Percentiles rank a stretch among this genome's conserved stretches.
These are phyloP conservation scores for Eutreptiella sp. DNA, from an alignment of 208 protist species.

Conservation along the genomic window DNA sequence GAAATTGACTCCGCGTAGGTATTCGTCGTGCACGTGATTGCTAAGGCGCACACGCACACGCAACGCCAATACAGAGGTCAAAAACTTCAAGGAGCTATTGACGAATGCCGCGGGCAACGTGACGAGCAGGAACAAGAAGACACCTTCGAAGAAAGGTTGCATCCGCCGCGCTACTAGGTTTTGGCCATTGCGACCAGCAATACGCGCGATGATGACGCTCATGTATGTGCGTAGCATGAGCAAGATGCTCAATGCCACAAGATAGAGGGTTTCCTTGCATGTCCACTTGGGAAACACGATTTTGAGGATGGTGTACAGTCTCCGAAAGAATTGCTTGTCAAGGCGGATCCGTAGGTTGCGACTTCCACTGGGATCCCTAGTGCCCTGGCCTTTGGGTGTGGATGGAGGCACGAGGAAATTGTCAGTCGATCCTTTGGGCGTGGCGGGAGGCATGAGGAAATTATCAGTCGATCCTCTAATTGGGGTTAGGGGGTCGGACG, in stretches of 20 bases:
- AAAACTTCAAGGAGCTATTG: slow-evolving; percentile 28
- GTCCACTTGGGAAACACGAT: slow-evolving; percentile 8
- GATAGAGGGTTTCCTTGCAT: slow-evolving; percentile 10
- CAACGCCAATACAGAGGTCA: slow-evolving; percentile 10
- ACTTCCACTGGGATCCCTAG: no score
- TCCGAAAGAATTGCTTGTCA: no score
- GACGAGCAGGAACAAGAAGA: slow-evolving; percentile 18
- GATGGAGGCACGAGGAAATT: no score
- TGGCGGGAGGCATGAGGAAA: no score
- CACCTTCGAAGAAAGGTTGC: background rate
- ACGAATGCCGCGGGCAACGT: slow-evolving; percentile 18
- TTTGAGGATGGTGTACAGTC: no score
- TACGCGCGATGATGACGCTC: slow-evolving; percentile 22
- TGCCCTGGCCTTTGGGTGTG: no score
- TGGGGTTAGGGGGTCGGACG: no score
- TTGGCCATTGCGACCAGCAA: slow-evolving; percentile 27
- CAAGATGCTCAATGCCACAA: slow-evolving; percentile 8
- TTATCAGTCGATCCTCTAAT: no score
- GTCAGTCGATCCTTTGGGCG: no score
- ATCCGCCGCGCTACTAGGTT: slow-evolving; percentile 9
- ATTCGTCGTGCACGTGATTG: slow-evolving; percentile 27
- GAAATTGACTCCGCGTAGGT: slow-evolving; percentile 28
- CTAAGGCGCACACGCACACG: slow-evolving; percentile 10
- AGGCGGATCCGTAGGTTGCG: no score
- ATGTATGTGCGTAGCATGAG: slow-evolving; percentile 15